Evolutionary conservation across 805 yeast species (phyloP).

Genomic region (Nakazawaea pomicola): DNA sequence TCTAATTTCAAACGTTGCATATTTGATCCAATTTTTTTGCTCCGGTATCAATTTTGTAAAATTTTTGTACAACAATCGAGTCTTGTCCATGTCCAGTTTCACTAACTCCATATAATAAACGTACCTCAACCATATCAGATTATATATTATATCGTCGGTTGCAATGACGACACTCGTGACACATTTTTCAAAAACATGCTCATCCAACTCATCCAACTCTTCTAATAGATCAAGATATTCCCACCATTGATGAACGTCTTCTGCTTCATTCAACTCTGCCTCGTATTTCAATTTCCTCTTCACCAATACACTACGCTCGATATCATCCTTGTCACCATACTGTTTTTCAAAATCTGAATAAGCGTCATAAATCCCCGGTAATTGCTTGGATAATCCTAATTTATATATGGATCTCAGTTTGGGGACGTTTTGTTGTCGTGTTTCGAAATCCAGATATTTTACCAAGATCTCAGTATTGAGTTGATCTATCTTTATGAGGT

Average conservation of each 20-base stretch:
- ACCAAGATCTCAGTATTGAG: conserved; percentile 36
- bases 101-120: conserved; percentile 57
- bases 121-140: conserved; percentile 65
- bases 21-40: conserved; percentile 68
- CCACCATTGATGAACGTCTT: conserved; percentile 85
- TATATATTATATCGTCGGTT: conserved; percentile 42
- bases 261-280: conserved; percentile 32
- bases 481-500: conserved; percentile 27
- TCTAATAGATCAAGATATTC: conserved; percentile 49
- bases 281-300: conserved; percentile 59
- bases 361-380: conserved; percentile 33
- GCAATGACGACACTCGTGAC: too few species aligned
- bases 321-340: conserved; percentile 49
- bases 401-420: conserved; percentile 56
- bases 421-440: conserved; percentile 51
- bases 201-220: conserved; percentile 26
- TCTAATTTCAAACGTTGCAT: conserved; percentile 70
- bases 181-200: conserved; percentile 39
- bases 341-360: conserved; percentile 58
- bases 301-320: conserved; percentile 45
- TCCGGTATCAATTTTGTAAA: conserved; percentile 50
- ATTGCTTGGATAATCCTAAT: conserved; percentile 43
- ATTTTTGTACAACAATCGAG: conserved; percentile 47
- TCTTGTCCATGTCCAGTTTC: conserved; percentile 33
- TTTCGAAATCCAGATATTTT: conserved; percentile 72